Evolutionary conservation across 345 rosid genomes (phyloP).

Genomic region (Eucalyptus regnans): DNA sequence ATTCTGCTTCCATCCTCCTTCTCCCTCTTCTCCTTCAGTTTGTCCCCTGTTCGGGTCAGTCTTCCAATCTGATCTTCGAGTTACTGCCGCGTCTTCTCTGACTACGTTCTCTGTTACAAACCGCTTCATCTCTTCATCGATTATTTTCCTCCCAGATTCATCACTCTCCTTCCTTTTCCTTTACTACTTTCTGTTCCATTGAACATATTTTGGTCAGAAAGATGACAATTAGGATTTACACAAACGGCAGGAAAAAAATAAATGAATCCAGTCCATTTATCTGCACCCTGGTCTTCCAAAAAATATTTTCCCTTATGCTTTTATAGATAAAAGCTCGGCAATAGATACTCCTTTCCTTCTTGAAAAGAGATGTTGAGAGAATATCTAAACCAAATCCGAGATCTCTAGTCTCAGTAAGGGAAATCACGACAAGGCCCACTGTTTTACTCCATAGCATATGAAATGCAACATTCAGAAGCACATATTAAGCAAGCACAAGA

Average conservation of each 20-base stretch:
- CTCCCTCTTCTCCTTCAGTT: constrained; percentile 90
- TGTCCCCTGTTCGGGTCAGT: constrained; percentile 76
- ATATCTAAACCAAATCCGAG: background rate
- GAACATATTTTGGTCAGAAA: background rate
- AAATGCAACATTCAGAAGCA: background rate
- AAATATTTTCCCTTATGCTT: background rate
- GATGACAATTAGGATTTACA: background rate
- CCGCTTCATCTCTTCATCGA: constrained; percentile 75
- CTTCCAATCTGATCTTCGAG: constrained; percentile 79
- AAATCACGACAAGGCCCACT: background rate
- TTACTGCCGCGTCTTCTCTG: constrained; percentile 67
- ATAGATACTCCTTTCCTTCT: background rate
- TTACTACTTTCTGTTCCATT: constrained; percentile 61
- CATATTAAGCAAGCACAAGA: background rate
- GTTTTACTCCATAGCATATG: background rate
- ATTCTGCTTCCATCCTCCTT: constrained; percentile 92
- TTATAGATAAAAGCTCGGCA: background rate
- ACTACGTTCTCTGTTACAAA: constrained; percentile 75
- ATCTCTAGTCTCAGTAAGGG: background rate
- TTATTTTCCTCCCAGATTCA: constrained; percentile 80
- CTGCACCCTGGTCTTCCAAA: background rate
- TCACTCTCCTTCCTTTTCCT: constrained; percentile 81
- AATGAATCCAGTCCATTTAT: background rate
- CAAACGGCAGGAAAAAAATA: background rate
- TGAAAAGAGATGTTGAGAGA: background rate